Evolutionary conservation across 2,329 filamentous ascomycete genomes (phyloP).

Genomic region (Lasiodiplodia gonubiensis): DNA sequence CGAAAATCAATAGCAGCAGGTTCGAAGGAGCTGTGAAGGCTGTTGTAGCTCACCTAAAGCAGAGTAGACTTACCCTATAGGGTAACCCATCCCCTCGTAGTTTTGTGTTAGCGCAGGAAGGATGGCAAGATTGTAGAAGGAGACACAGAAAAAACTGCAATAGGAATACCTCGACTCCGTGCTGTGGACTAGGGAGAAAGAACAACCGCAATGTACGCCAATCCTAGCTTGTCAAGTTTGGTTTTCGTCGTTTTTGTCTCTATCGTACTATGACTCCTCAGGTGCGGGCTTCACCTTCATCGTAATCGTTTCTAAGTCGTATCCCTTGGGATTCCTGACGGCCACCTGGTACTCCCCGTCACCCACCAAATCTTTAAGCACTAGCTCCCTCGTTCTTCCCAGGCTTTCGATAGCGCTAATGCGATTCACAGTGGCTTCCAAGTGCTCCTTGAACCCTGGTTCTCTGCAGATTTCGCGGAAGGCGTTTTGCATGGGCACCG

Average conservation of each 20-base stretch:
- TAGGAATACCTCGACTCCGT: no score
- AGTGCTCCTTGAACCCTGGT: constrained; percentile 76
- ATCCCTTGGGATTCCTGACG: constrained; percentile 9
- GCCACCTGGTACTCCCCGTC: constrained; percentile 8
- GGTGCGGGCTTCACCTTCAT: constrained; percentile 15
- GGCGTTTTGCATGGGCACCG: constrained; percentile 88
- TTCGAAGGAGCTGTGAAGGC: neutral
- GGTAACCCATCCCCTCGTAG: no score
- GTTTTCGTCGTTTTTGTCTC: no score
- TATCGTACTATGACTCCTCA: neutral
- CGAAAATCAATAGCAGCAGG: neutral
- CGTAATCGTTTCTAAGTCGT: constrained; percentile 9
- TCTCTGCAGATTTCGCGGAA: constrained; percentile 77
- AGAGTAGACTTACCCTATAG: no score
- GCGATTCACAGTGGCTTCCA: constrained; percentile 76
- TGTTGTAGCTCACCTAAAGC: no score
- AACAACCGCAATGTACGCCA: no score
- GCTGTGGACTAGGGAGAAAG: no score
- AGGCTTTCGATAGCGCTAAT: constrained; percentile 87
- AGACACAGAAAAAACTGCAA: no score
- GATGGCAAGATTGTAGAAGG: no score
- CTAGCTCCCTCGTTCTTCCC: constrained; percentile 74
- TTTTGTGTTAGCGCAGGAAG: no score
- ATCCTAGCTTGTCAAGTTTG: no score
- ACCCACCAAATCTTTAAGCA: constrained; percentile 77